Evolutionary conservation across 805 yeast genomes (phyloP).

Genomic region (Ascoidea tarda): DNA sequence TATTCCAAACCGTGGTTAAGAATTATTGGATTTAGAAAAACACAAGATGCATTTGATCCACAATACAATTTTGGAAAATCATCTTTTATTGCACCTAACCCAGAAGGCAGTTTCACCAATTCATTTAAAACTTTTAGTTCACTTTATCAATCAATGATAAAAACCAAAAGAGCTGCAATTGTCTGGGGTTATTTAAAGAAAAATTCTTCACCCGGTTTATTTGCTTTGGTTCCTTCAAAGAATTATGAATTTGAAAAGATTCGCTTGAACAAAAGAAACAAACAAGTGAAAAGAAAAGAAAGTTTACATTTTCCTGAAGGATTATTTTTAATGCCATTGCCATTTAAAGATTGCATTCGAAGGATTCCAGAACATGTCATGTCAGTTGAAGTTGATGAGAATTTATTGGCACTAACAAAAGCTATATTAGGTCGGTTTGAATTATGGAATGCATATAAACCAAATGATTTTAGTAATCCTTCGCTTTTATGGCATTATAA

Average conservation of each 20-base stretch:
- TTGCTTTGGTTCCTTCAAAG: conserved; percentile 43
- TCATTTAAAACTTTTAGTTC: conserved; percentile 57
- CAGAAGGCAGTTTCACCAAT: conserved; percentile 38
- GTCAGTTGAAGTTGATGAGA: conserved; percentile 7
- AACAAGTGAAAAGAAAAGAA: conserved; percentile 1
- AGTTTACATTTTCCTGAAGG: conserved; percentile 47
- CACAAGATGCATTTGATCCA: conserved; percentile 27
- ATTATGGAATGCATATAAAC: conserved; percentile 35
- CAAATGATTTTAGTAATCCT: conserved; percentile 50
- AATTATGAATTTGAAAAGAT: background rate
- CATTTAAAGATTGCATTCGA: conserved; percentile 67
- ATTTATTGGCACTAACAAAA: conserved; percentile 14
- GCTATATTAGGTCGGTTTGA: conserved; percentile 25
- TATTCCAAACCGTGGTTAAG: conserved; percentile 33
- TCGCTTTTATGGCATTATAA: conserved; percentile 52
- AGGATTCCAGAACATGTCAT: conserved; percentile 34
- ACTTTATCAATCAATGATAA: conserved; percentile 43
- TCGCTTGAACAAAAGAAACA: conserved; percentile 4
- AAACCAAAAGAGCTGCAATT: conserved; percentile 41
- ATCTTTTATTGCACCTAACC: conserved; percentile 52
- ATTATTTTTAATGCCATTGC: conserved; percentile 50
- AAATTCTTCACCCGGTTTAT: conserved; percentile 40
- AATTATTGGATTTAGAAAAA: conserved; percentile 52
- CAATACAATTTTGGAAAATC: conserved; percentile 41
- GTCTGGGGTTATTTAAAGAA: conserved; percentile 55